Percentiles rank a stretch among this genome's conserved stretches.
phyloP scores from a whole-genome alignment of 2,329 filamentous ascomycete species.

The Xylaria sp. region DNA sequence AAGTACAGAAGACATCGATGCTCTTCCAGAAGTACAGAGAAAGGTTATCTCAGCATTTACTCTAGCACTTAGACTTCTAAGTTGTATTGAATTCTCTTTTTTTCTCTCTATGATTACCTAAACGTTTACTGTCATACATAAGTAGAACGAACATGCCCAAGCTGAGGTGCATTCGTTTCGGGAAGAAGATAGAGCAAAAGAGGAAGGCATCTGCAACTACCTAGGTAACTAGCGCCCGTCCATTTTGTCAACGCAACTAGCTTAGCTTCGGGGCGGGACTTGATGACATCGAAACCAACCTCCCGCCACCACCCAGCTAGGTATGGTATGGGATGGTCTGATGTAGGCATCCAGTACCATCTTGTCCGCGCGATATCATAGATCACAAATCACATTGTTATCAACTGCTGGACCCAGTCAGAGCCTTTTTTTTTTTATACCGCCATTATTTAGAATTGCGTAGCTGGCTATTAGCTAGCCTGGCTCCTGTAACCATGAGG shows the following conservation, averaged over 20 bases:
- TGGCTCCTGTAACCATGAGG: conserved; percentile 27
- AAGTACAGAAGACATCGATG: background rate
- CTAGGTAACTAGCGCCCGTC: conserved; percentile 1
- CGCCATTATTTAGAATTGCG: background rate
- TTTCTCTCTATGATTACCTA: background rate
- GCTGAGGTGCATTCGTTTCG: background rate
- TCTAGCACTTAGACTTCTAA: background rate
- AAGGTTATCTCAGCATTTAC: background rate
- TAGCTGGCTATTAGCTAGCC: background rate
- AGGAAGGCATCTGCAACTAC: conserved; percentile 19
- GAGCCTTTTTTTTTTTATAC: background rate
- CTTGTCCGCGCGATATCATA: conserved; percentile 1
- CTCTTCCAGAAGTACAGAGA: background rate
- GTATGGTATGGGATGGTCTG: background rate
- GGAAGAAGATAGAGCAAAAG: conserved; percentile 17
- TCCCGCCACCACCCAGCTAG: background rate
- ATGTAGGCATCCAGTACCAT: background rate
- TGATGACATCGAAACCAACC: background rate
- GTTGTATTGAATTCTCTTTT: background rate
- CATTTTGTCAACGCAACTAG: conserved; percentile 20
- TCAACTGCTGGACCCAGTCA: background rate
- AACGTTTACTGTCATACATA: background rate
- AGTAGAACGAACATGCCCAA: background rate
- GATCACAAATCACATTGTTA: conserved; percentile 3
- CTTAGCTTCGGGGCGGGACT: background rate